Percentiles rank a stretch among this genome's conserved stretches.
Conservation (phyloP, 306 rosid genomes). For the Chamaecrista fasciculata region DNA sequence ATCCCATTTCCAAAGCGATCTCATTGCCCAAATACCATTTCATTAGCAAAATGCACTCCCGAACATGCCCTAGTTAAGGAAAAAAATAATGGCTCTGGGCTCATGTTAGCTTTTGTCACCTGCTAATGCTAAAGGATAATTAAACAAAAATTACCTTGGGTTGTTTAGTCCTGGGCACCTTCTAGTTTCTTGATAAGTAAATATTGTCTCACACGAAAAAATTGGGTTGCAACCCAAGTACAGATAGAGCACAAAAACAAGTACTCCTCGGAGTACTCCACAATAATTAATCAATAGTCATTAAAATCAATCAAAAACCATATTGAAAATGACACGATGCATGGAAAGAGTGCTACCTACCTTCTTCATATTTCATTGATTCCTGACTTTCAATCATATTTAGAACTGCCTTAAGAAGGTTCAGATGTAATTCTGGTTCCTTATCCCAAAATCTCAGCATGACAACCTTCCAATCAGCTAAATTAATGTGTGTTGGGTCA, state of each 20-base stretch:
- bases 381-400: constrained; percentile 58
- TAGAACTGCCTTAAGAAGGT: constrained; percentile 71
- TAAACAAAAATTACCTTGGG: not conserved
- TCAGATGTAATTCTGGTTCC: constrained; percentile 74
- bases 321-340: not conserved
- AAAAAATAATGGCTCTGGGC: constrained; percentile 8
- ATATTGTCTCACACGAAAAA: not conserved
- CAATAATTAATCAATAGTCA: not conserved
- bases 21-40: too few species aligned
- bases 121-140: not conserved
- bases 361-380: constrained; percentile 44
- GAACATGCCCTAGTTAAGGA: too few species aligned
- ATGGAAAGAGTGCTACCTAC: constrained; percentile 33
- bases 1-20: too few species aligned
- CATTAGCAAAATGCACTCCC: too few species aligned
- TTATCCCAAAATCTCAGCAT: constrained; percentile 51
- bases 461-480: constrained; percentile 66
- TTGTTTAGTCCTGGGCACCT: not conserved
- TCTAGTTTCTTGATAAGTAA: not conserved
- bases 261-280: constrained; percentile 1
- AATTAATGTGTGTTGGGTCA: constrained; percentile 30
- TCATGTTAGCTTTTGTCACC: constrained; percentile 7
- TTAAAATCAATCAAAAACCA: not conserved
- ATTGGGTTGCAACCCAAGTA: not conserved
- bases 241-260: not conserved